Conservation (phyloP, 495 filamentous ascomycete species). For the Aspergillus saccharolyticus region DNA sequence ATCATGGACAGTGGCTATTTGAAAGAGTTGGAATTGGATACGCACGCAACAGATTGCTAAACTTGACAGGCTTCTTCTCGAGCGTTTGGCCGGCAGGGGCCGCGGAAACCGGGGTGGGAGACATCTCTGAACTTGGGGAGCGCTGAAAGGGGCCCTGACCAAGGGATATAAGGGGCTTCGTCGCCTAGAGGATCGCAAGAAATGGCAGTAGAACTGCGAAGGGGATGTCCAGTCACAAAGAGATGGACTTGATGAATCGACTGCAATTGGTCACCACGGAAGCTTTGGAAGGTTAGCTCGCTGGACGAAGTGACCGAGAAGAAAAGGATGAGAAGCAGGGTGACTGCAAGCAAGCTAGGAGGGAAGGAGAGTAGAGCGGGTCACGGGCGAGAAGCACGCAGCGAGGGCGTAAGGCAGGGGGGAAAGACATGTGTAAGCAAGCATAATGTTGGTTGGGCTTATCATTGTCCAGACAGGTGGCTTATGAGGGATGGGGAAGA, state of each 20-base stretch:
- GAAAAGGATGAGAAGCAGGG: background rate
- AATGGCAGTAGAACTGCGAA: slow-evolving; percentile 13
- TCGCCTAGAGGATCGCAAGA: slow-evolving; percentile 48
- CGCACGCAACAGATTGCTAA: slow-evolving; percentile 89
- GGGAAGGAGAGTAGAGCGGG: too few species aligned
- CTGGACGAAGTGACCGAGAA: background rate
- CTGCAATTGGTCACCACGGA: background rate
- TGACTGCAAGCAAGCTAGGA: background rate
- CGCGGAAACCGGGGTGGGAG: slow-evolving; percentile 49
- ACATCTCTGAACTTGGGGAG: slow-evolving; percentile 44
- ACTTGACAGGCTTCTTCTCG: slow-evolving; percentile 99
- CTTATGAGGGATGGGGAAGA: too few species aligned
- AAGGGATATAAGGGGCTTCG: slow-evolving; percentile 82
- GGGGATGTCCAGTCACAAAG: slow-evolving; percentile 7
- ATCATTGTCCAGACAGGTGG: too few species aligned
- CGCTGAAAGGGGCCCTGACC: slow-evolving; percentile 76
- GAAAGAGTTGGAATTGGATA: slow-evolving; percentile 4
- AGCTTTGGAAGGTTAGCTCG: background rate
- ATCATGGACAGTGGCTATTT: background rate
- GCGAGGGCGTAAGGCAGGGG: too few species aligned
- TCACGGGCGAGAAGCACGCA: too few species aligned
- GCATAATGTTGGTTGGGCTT: too few species aligned
- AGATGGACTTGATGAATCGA: slow-evolving; percentile 1
- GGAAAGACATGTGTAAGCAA: too few species aligned
- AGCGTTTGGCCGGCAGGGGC: slow-evolving; percentile 46